Evolutionary conservation across 1,284 basidiomycete genomes (phyloP).

Genomic region (Ustilago vetiveriae): DNA sequence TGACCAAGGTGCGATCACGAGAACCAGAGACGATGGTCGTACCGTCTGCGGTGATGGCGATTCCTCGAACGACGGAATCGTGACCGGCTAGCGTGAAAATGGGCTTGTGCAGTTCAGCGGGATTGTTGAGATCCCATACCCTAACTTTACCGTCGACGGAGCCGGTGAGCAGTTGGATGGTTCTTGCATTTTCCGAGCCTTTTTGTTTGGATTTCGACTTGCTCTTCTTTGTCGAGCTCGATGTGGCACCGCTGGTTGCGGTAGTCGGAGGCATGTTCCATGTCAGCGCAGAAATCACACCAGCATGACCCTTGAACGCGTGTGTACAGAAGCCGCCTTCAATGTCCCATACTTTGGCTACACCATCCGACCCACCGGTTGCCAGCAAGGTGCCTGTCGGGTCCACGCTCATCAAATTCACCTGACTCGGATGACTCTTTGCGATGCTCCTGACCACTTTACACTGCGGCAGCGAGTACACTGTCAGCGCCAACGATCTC

Average conservation of each 20-base stretch:
- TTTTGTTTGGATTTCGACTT: slow-evolving; percentile 12
- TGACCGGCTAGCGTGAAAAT: slow-evolving; percentile 51
- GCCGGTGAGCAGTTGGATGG: slow-evolving; percentile 85
- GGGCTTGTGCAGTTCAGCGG: slow-evolving; percentile 45
- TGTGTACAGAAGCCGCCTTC: slow-evolving; percentile 89
- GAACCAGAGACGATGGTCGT: slow-evolving; percentile 50
- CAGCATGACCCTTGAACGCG: slow-evolving; percentile 88
- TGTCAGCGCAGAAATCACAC: slow-evolving; percentile 90
- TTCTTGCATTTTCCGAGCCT: slow-evolving; percentile 35
- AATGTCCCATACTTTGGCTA: slow-evolving; percentile 97
- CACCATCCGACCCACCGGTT: slow-evolving; percentile 92
- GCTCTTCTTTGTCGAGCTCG: slow-evolving; percentile 2
- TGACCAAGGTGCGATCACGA: slow-evolving; percentile 56
- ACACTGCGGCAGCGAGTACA: slow-evolving; percentile 69
- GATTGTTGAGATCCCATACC: slow-evolving; percentile 61
- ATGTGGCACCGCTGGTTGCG: neutral
- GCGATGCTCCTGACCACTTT: slow-evolving; percentile 76
- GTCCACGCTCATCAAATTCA: slow-evolving; percentile 81
- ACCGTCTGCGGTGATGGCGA: slow-evolving; percentile 54
- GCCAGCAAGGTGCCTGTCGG: slow-evolving; percentile 90
- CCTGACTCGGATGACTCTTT: slow-evolving; percentile 88
- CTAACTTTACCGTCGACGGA: slow-evolving; percentile 72
- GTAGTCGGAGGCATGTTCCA: slow-evolving; percentile 78
- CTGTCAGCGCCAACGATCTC: slow-evolving; percentile 70
- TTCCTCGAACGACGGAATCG: slow-evolving; percentile 62